Conservation (phyloP, 192 early-diverging fungal species). For the Rhizophagus clarus region DNA sequence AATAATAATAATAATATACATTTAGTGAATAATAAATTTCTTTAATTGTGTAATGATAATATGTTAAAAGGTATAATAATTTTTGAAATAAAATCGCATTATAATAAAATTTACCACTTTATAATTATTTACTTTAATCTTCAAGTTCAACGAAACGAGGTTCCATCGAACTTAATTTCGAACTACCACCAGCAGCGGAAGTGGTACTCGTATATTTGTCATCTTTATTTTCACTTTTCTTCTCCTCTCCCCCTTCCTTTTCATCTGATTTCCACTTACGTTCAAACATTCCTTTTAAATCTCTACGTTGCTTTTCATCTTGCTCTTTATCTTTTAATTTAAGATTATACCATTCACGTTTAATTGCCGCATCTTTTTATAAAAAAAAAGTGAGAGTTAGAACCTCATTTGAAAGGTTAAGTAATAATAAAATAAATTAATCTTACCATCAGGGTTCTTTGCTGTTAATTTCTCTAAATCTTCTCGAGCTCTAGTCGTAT, state of each 20-base stretch:
- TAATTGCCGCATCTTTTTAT: conserved; percentile 39
- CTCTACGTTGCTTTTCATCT: conserved; percentile 43
- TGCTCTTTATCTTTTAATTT: conserved; percentile 41
- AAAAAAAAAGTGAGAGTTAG: not conserved
- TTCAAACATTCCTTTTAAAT: conserved; percentile 44
- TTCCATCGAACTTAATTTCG: too few relatives aligned
- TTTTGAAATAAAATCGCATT: too few relatives aligned
- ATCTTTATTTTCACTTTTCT: not conserved
- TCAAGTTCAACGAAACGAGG: too few relatives aligned
- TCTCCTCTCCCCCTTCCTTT: conserved; percentile 32
- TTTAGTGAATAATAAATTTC: too few relatives aligned
- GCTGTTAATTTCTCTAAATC: conserved; percentile 41
- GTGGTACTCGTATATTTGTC: not conserved
- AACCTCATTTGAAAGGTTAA: not conserved
- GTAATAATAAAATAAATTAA: not conserved
- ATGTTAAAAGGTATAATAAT: too few relatives aligned
- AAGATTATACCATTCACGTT: conserved; percentile 38
- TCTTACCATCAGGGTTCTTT: conserved; percentile 31
- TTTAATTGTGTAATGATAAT: too few relatives aligned
- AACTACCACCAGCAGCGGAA: not conserved
- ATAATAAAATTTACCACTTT: too few relatives aligned
- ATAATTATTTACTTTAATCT: too few relatives aligned
- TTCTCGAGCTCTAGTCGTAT: conserved; percentile 41
- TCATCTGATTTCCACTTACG: conserved; percentile 38
- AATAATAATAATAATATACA: too few relatives aligned